Evolutionary conservation across 768 basidiomycete genomes (phyloP), one percentile per base, ranked within the genome.

Genomic region (Kwoniella botswanensis): DNA sequence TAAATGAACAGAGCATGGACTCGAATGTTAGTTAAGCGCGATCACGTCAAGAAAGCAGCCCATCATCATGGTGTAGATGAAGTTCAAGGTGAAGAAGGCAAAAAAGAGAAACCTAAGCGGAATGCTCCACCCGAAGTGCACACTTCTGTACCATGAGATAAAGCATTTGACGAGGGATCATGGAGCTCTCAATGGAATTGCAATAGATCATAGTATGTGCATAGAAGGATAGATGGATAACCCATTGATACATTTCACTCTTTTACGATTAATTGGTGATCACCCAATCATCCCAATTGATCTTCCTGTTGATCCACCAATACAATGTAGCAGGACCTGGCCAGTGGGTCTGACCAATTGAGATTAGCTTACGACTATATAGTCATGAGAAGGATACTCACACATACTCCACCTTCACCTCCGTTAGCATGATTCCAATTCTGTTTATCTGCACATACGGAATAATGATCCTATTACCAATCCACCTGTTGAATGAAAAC

Each of bases 1-100:
- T 26, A 35, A 35, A 35, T 24, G 5, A 15, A n/a, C 54, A 79
- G 78, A 10, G 79, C 75, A 3, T 80, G 79, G 79, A 73, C 71
- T 18, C 50, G 75, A 50, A 80, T 80, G 79, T 63, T 80, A 1
- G 79, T 78, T 55, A 74, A 76, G 63, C 67, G 75, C 18, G 74
- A 78, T 35, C 55, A 72, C 41, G 15, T 63, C 11, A 21, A 63
- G 24, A 61, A 59, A 29, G 65, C 72, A 21, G 53, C 58, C 2
- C 63, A 72, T 13, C 57, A 76, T 11, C 70, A 68, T 22, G 77
- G 74, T 24, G n/a, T 58, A 4, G 60, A 67, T 9, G 68, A 67
- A 29, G 77, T 78, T 3, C 65, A 73, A 55, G 72, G 72, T 21
- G 63, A 73, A 59, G 77, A 78, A 60, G 68, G 71, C 42, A 65